phyloP scores from a whole-genome alignment of 805 yeast species.

The Saturnispora sekii region DNA sequence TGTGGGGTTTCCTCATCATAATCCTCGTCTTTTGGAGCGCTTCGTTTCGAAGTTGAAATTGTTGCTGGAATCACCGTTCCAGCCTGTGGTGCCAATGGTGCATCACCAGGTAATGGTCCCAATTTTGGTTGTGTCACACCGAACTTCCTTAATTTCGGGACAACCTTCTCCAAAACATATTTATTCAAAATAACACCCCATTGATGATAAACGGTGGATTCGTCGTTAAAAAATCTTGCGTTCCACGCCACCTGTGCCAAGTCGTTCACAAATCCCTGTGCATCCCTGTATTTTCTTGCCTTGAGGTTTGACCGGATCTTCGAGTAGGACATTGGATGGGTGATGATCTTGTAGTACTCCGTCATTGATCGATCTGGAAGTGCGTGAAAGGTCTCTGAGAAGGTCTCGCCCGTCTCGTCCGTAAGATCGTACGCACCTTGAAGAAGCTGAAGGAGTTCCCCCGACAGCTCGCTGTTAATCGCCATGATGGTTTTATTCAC shows the following conservation, averaged over 20 bases:
- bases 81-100: background rate
- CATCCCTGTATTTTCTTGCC: conserved; percentile 41
- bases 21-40: background rate
- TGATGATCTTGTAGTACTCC: conserved; percentile 73
- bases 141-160: conserved; percentile 37
- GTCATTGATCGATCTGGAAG: conserved; percentile 66
- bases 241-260: conserved; percentile 84
- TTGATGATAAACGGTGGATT: conserved; percentile 53
- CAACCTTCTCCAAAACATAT: conserved; percentile 35
- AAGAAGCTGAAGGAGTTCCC: conserved; percentile 7
- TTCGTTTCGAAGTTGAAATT: background rate
- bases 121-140: conserved; percentile 48
- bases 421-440: conserved; percentile 19
- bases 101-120: conserved; percentile 55
- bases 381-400: conserved; percentile 43
- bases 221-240: conserved; percentile 75
- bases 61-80: background rate
- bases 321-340: conserved; percentile 73
- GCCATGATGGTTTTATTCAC: background rate
- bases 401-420: conserved; percentile 21
- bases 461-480: background rate
- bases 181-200: conserved; percentile 57
- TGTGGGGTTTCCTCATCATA: background rate
- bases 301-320: conserved; percentile 55
- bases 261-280: conserved; percentile 67